These are phyloP conservation scores for Rhododendron williamsianum DNA, from an alignment of 148 eudicot species.

Conservation along the genomic window DNA sequence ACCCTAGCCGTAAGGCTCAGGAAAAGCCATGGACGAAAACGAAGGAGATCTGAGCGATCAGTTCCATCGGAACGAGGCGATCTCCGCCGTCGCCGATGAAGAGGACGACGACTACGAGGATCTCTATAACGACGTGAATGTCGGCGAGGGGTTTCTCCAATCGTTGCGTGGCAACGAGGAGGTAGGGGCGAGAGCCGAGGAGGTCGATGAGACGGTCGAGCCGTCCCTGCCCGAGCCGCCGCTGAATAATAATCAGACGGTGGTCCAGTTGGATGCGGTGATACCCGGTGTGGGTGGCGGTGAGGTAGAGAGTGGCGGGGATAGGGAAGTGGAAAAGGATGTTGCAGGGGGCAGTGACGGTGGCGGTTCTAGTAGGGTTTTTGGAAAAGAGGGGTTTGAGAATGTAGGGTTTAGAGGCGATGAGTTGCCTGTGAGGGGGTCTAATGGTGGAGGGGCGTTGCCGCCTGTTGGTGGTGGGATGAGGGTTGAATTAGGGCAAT, in stretches of 20 bases:
- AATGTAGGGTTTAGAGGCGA: constrained; percentile 33
- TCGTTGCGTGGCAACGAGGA: constrained; percentile 57
- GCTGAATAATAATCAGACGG: constrained; percentile 6
- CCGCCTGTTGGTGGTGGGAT: constrained; percentile 39
- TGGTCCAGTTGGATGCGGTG: constrained; percentile 19
- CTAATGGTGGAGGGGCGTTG: constrained; percentile 13
- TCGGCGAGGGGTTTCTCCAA: constrained; percentile 71
- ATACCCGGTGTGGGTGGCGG: constrained; percentile 25
- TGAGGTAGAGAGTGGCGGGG: constrained; percentile 20
- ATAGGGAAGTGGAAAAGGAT: constrained; percentile 29
- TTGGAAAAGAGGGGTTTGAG: constrained; percentile 39
- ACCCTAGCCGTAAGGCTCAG: not conserved
- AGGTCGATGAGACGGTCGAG: constrained; percentile 27
- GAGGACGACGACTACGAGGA: constrained; percentile 92
- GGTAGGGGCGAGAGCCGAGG: constrained; percentile 29
- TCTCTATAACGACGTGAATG: constrained; percentile 81
- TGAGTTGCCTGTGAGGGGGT: constrained; percentile 20
- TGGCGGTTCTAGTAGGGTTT: constrained; percentile 16
- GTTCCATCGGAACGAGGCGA: constrained; percentile 64
- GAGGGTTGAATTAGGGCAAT: constrained; percentile 56
- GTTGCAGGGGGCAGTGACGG: constrained; percentile 11
- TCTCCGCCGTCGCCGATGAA: constrained; percentile 75
- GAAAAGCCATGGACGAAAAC: constrained; percentile 44
- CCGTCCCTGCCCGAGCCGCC: constrained; percentile 14
- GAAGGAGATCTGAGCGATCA: constrained; percentile 48